These are phyloP conservation scores for Lagerstroemia speciosa DNA, from an alignment of 345 rosid species.

Conservation along the genomic window DNA sequence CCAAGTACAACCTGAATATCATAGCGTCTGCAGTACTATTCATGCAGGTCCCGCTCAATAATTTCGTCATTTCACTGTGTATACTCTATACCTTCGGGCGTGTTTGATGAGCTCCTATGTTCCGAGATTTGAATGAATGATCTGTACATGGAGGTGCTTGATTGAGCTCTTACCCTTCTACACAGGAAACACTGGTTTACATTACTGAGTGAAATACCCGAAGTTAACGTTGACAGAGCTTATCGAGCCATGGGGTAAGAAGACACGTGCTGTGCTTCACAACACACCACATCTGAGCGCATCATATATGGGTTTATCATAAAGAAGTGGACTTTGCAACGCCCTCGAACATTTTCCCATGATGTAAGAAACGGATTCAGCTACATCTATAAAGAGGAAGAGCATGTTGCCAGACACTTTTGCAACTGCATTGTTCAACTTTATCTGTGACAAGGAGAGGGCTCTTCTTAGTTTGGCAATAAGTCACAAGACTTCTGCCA, in stretches of 20 bases:
- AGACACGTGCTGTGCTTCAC: too few relatives aligned
- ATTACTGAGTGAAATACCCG: too few relatives aligned
- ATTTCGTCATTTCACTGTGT: background rate
- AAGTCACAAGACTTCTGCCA: background rate
- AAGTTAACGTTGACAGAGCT: too few relatives aligned
- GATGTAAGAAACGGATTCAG: background rate
- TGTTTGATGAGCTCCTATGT: background rate
- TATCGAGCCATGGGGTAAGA: too few relatives aligned
- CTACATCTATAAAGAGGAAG: background rate
- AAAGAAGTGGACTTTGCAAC: too few relatives aligned
- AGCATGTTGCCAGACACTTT: background rate
- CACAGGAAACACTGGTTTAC: too few relatives aligned
- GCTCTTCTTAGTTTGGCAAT: background rate
- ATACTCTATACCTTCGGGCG: too few relatives aligned
- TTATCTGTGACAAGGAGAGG: background rate
- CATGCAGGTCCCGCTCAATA: constrained; percentile 4
- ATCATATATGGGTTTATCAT: too few relatives aligned
- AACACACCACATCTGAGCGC: too few relatives aligned
- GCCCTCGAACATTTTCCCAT: background rate
- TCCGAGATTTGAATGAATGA: background rate
- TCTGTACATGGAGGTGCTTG: too few relatives aligned
- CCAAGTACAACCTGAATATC: constrained; percentile 12
- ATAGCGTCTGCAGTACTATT: background rate
- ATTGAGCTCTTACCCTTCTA: too few relatives aligned
- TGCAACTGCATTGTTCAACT: background rate